Evolutionary conservation across 257 asterid species (phyloP).

Genomic region (Perilla frutescens): DNA sequence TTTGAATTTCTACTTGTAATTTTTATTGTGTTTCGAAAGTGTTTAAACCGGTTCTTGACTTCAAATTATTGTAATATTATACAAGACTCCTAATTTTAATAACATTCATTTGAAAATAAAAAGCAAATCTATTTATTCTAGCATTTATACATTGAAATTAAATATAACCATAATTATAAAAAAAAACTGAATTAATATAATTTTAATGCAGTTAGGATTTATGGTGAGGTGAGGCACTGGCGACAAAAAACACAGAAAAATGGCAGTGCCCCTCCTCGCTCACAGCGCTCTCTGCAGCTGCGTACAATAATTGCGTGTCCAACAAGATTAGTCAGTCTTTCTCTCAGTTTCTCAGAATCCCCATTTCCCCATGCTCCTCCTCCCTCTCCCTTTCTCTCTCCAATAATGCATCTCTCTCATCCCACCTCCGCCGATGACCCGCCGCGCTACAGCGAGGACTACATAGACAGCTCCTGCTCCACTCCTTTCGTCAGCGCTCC

Average conservation of each 20-base stretch:
- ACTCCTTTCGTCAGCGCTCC: conserved; percentile 71
- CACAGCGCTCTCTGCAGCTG: conserved; percentile 45
- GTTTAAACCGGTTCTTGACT: too few species aligned
- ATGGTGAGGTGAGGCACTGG: too few species aligned
- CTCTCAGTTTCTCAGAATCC: conserved; percentile 32
- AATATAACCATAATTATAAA: too few species aligned
- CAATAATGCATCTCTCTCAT: conserved; percentile 44
- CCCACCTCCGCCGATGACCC: conserved; percentile 44
- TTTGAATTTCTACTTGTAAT: too few species aligned
- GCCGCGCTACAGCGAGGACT: conserved; percentile 56
- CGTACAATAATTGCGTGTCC: conserved; percentile 55
- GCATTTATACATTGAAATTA: too few species aligned
- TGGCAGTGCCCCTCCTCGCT: conserved; percentile 37
- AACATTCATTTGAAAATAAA: too few species aligned
- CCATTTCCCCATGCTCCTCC: conserved; percentile 37
- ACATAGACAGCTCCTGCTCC: conserved; percentile 57
- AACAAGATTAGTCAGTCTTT: conserved; percentile 43
- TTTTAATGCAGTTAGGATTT: too few species aligned
- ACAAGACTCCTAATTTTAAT: too few species aligned
- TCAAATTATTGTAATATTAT: too few species aligned
- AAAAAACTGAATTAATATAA: too few species aligned
- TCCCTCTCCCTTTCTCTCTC: conserved; percentile 29
- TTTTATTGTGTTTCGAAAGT: too few species aligned
- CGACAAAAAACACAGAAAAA: conserved; percentile 9
- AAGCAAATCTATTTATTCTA: too few species aligned